Evolutionary conservation across 1,284 basidiomycete species (phyloP).

Genomic region (Cutaneotrichosporon curvatum): DNA sequence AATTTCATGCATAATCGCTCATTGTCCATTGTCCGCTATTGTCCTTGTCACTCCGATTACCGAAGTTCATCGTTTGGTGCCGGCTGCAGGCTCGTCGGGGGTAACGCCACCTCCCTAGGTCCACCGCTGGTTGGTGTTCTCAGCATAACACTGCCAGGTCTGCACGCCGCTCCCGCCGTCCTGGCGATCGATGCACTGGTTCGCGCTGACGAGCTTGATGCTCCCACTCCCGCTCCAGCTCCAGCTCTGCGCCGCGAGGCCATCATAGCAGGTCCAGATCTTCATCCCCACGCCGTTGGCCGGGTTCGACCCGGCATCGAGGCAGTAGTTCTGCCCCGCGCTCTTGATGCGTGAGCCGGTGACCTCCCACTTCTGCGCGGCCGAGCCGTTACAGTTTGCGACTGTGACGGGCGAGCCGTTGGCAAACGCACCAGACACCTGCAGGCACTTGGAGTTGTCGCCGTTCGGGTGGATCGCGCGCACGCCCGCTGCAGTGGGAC

Average conservation of each 20-base stretch:
- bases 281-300: slow-evolving; percentile 15
- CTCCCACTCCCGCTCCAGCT: slow-evolving; percentile 6
- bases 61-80: too few relatives aligned
- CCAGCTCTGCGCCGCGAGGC: slow-evolving; percentile 23
- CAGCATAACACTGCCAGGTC: slow-evolving; percentile 20
- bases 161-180: slow-evolving; percentile 22
- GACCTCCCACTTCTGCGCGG: slow-evolving; percentile 23
- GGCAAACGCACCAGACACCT: slow-evolving; percentile 15
- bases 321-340: slow-evolving; percentile 23
- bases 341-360: slow-evolving; percentile 17
- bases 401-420: slow-evolving; percentile 15
- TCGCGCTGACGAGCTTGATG: slow-evolving; percentile 15
- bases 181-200: slow-evolving; percentile 24
- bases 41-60: too few relatives aligned
- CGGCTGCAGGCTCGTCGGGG: too few relatives aligned
- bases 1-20: too few relatives aligned
- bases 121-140: slow-evolving; percentile 20
- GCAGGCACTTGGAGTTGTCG: slow-evolving; percentile 24
- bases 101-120: too few relatives aligned
- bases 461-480: slow-evolving; percentile 20
- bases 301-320: slow-evolving; percentile 19
- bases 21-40: too few relatives aligned
- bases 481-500: neutral
- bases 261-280: slow-evolving; percentile 10
- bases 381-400: slow-evolving; percentile 22